These are phyloP conservation scores for Nothomitra cinnamomea DNA, from an alignment of 2,329 filamentous ascomycete species.

Conservation along the genomic window DNA sequence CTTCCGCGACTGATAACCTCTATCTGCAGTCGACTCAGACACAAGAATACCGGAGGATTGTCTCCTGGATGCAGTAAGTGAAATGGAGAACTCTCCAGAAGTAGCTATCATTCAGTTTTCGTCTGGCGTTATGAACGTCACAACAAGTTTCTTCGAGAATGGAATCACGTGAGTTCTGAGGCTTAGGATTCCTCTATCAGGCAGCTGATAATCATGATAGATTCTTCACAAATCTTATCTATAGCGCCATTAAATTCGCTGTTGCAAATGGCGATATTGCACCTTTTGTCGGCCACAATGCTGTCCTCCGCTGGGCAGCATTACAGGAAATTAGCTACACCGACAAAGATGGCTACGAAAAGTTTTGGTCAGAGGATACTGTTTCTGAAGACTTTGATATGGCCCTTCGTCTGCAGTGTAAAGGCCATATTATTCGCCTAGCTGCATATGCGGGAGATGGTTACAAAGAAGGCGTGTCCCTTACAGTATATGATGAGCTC, in stretches of 20 bases:
- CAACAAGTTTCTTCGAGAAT: slow-evolving; percentile 55
- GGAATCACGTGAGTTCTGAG: slow-evolving; percentile 39
- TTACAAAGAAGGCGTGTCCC: slow-evolving; percentile 57
- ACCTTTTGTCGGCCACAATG: slow-evolving; percentile 65
- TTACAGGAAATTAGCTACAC: slow-evolving; percentile 40
- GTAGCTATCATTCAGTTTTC: slow-evolving; percentile 57
- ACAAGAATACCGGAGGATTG: slow-evolving; percentile 52
- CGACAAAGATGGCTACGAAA: slow-evolving; percentile 41
- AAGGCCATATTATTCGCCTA: slow-evolving; percentile 50
- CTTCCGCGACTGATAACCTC: not conserved
- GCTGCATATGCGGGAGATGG: slow-evolving; percentile 51
- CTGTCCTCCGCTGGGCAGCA: slow-evolving; percentile 52
- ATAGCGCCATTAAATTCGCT: slow-evolving; percentile 53
- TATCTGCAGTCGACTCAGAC: slow-evolving; percentile 38
- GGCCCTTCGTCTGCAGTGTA: slow-evolving; percentile 51
- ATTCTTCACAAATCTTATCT: slow-evolving; percentile 66
- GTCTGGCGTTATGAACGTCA: slow-evolving; percentile 63
- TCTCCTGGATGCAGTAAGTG: slow-evolving; percentile 49
- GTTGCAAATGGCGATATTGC: slow-evolving; percentile 56
- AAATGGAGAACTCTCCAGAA: slow-evolving; percentile 53
- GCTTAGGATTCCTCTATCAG: not conserved
- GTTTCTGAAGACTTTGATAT: slow-evolving; percentile 71
- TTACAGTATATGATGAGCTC: slow-evolving; percentile 57
- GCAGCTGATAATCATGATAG: not conserved
- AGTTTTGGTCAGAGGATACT: slow-evolving; percentile 59